Evolutionary conservation across 1,139 yeast genomes (phyloP).

Genomic region (Debaryomyces fabryi): DNA sequence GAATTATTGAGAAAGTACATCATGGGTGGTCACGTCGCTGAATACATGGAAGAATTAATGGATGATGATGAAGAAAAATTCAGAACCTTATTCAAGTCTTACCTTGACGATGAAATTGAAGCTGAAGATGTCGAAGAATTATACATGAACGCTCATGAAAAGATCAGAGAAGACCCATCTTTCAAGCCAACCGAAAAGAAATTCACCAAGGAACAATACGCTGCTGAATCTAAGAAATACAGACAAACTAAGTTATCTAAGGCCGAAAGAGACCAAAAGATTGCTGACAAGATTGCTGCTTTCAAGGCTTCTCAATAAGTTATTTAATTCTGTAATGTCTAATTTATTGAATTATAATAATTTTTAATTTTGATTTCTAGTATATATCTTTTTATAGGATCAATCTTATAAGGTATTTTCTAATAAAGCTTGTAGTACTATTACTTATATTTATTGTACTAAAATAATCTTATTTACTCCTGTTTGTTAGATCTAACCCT

Average conservation of each 20-base stretch:
- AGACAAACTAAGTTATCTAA: slow-evolving; percentile 84
- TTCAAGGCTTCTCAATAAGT: slow-evolving; percentile 60
- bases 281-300: slow-evolving; percentile 91
- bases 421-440: background rate
- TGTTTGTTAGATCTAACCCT: slow-evolving; percentile 56
- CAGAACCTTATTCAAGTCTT: slow-evolving; percentile 94
- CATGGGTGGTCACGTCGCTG: slow-evolving; percentile 99
- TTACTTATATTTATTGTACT: background rate
- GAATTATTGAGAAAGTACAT: slow-evolving; percentile 98
- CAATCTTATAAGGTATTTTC: slow-evolving; percentile 2
- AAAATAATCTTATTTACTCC: slow-evolving; percentile 12
- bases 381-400: slow-evolving; percentile 2
- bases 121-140: slow-evolving; percentile 96
- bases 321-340: slow-evolving; percentile 10
- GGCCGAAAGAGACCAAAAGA: slow-evolving; percentile 88
- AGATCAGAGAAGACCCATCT: slow-evolving; percentile 94
- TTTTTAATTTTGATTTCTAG: slow-evolving; percentile 5
- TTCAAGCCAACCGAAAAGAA: slow-evolving; percentile 91
- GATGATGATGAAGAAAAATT: slow-evolving; percentile 99
- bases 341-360: slow-evolving; percentile 3
- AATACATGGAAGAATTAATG: slow-evolving; percentile 99
- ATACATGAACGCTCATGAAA: slow-evolving; percentile 92
- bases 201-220: slow-evolving; percentile 97
- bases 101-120: slow-evolving; percentile 96
- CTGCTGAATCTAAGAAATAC: slow-evolving; percentile 95